Conservation (phyloP, 441 rosid genomes). For the Gossypium trilobum region DNA sequence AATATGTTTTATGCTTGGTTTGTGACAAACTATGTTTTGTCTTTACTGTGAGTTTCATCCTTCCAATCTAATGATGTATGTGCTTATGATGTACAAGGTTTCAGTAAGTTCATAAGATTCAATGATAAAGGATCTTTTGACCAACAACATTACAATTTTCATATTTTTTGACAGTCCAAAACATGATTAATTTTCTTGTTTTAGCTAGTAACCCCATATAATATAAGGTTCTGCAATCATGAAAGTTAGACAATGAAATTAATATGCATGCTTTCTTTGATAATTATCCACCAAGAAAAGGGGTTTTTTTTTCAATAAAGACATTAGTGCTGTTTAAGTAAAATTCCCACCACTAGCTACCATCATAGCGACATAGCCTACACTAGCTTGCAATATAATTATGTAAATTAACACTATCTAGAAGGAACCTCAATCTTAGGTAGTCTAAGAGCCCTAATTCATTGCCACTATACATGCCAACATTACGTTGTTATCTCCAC, state of each 20-base stretch:
- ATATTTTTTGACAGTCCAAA: too few species aligned
- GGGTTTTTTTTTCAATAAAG: conserved; percentile 7
- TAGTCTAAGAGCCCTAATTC: neutral
- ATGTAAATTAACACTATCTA: conserved; percentile 7
- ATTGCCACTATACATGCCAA: conserved; percentile 28
- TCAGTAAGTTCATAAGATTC: too few species aligned
- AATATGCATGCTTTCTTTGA: neutral
- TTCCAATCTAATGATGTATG: too few species aligned
- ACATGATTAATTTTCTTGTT: conserved; percentile 6
- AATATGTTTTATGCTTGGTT: too few species aligned
- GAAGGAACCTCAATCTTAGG: conserved; percentile 3
- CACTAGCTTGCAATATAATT: conserved; percentile 10
- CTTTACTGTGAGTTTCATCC: too few species aligned
- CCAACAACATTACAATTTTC: neutral
- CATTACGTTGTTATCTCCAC: conserved; percentile 44
- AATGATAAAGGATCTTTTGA: neutral
- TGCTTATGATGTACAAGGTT: too few species aligned
- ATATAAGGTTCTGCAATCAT: conserved; percentile 1
- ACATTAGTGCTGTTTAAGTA: conserved; percentile 25
- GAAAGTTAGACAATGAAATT: neutral
- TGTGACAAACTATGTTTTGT: too few species aligned
- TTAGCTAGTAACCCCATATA: neutral
- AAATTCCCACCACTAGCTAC: conserved; percentile 26
- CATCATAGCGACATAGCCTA: conserved; percentile 29
- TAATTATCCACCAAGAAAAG: conserved; percentile 4